Base-by-base conservation (phyloP, 2,329 filamentous ascomycete species). In the Hymenoscyphus fraxineus region DNA sequence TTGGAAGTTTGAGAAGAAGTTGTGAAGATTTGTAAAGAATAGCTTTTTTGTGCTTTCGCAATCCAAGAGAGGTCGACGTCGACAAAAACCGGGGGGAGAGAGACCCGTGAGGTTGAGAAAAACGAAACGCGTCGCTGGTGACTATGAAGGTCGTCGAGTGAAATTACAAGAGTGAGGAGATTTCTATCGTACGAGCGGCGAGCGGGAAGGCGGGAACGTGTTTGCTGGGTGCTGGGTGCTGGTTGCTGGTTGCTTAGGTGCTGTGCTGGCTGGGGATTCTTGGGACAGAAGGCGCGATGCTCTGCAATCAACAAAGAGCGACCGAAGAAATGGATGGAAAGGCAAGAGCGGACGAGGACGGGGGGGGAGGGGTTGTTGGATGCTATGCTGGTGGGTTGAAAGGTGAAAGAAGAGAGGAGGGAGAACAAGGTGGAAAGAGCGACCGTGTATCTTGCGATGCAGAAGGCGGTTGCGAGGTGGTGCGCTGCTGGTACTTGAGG, bases 291-390 rank as follows among this genome's bases (percentile, higher is more conserved):
- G 59, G 67, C 54, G 66, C 68, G 69, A 67, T 69, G 71, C 67
- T 72, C 71, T 69, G 68, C 66, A 70, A 66, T 69, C 69, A 70
- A 72, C 69, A 71, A 72, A 71, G 68, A 71, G 68, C 68, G 64
- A 65, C 64, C 44, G 44, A 51, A 16, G 44, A 57, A 57, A 19
- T 38, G 54, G 16, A 27, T 27, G n/a, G 64, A 65, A 68, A 70
- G 68, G 67, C 64, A 65, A 56, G 65, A 69, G 51, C 31, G 16
- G 1, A 10, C 6, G n/a, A 38, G 44, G 60, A 41, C 27, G 51
- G 19, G 38, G 22, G 47, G 6, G 32, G 32, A 35, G 6, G 35
- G 6, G 5, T 35, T 35, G 6, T 35, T 35, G 35, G 35, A 35
- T 35, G 35, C 35, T 35, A 27, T 27, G 35, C 35, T 35, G 35